These are phyloP conservation scores for Quercus tomentella DNA, from an alignment of 331 rosid genomes.

Conservation along the genomic window DNA sequence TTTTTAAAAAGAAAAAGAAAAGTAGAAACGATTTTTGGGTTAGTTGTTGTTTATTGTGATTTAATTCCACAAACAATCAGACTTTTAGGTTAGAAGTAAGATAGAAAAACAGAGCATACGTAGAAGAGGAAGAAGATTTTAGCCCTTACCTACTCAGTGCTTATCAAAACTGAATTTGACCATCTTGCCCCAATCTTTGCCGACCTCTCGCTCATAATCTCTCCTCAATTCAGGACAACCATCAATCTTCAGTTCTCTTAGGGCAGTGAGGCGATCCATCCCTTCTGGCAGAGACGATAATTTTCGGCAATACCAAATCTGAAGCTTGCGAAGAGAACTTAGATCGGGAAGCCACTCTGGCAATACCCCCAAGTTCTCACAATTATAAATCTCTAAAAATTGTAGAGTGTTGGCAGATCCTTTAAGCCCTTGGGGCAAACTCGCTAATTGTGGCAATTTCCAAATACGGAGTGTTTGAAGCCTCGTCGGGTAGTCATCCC, in stretches of 20 bases:
- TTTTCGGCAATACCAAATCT: conserved; percentile 6
- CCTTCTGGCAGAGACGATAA: conserved; percentile 15
- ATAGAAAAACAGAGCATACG: too few relatives aligned
- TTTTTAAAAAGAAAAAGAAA: too few relatives aligned
- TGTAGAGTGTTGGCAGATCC: neutral
- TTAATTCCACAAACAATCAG: too few relatives aligned
- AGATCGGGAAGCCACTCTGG: conserved; percentile 15
- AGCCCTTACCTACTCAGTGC: too few relatives aligned
- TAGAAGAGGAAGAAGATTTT: too few relatives aligned
- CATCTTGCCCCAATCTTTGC: neutral
- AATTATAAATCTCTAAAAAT: neutral
- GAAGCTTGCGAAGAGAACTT: neutral
- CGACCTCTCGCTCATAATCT: too few relatives aligned
- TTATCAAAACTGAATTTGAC: neutral
- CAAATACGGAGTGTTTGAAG: neutral
- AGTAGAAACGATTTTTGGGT: too few relatives aligned
- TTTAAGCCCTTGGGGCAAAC: conserved; percentile 15
- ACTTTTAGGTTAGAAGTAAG: too few relatives aligned
- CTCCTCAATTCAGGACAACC: neutral
- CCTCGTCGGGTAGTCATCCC: neutral
- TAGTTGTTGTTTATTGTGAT: too few relatives aligned
- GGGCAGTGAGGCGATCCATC: neutral
- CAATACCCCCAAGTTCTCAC: conserved; percentile 2
- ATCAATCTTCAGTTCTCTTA: neutral
- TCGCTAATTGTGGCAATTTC: neutral